phyloP scores from a whole-genome alignment of 495 filamentous ascomycete genomes.

The Schizothecium vesticola region DNA sequence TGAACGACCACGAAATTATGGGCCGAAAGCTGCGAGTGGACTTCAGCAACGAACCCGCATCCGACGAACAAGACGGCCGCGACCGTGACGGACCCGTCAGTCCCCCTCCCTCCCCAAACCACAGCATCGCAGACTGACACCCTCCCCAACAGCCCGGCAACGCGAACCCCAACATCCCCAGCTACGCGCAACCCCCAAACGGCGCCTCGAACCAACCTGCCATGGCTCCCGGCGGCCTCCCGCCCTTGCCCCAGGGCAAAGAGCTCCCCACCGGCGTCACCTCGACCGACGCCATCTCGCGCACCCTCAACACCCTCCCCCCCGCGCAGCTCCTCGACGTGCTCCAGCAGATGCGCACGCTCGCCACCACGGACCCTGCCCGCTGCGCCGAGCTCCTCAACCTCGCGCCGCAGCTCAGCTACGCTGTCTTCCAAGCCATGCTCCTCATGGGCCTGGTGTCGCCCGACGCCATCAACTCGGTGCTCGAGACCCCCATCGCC shows the following conservation, averaged over 20 bases:
- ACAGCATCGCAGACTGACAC: neutral
- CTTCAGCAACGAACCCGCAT: slow-evolving; percentile 85
- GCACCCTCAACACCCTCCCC: slow-evolving; percentile 78
- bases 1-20: slow-evolving; percentile 96
- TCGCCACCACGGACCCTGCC: slow-evolving; percentile 71
- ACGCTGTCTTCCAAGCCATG: slow-evolving; percentile 92
- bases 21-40: slow-evolving; percentile 90
- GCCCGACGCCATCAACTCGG: slow-evolving; percentile 44
- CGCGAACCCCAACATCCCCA: neutral
- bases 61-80: slow-evolving; percentile 53
- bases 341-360: slow-evolving; percentile 86
- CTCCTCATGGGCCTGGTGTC: slow-evolving; percentile 92
- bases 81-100: slow-evolving; percentile 26
- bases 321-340: slow-evolving; percentile 90
- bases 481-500: slow-evolving; percentile 35
- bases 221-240: slow-evolving; percentile 43
- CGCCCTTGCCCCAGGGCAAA: slow-evolving; percentile 76
- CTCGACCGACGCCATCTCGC: slow-evolving; percentile 84
- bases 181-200: slow-evolving; percentile 16
- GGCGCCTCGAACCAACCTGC: slow-evolving; percentile 26
- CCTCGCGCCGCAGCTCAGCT: slow-evolving; percentile 87
- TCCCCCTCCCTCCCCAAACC: neutral
- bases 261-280: slow-evolving; percentile 75
- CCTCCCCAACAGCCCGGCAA: neutral
- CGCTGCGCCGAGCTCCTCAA: slow-evolving; percentile 83